Base-by-base conservation (phyloP, 2,329 filamentous ascomycete species). In the Bretziella fagacearum region DNA sequence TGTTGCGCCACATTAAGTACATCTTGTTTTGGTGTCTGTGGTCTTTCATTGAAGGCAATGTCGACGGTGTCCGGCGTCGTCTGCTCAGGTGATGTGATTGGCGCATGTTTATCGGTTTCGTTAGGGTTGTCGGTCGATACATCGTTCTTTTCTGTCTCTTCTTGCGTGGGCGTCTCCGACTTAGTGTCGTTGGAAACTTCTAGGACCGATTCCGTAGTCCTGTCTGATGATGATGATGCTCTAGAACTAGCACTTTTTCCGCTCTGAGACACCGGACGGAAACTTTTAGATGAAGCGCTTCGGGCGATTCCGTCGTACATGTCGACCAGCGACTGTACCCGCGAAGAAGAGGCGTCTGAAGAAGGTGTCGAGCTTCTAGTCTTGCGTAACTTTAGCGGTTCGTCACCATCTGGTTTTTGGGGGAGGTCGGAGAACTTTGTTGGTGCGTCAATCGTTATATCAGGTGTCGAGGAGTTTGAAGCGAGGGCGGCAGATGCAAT, bases 241-340 rank as follows among this genome's bases (percentile, higher is more conserved):
- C 36, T 20, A 2, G 15, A 46, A 33, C 35, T 39, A 10, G 18
- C 35, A 39, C 36, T 40, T 6, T 33, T 32, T 5, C 30, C 33
- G 22, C 44, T 26, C 26, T 46, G 44, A 6, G 44, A 37, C 23
- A 40, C 10, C 7, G 23, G 33, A 13, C 18, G 35, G 8, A 39
- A 23, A 39, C 35, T 39, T 13, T 25, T 39, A 8, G 7, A 22
- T n/a, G 35, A 39, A 22, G 36, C 52, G 45, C 53, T 61, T 15
- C 48, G 40, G 0, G 58, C 53, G 10, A 72, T 60, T 2, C 63
- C 66, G 50, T 76, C 69, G 42, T 64, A 71, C 59, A 68, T 64
- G 18, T 63, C 63, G 26, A 72, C 70, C 20, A 73, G 57, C 41
- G 67, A 65, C 46, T 69, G 67, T 2, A 73, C 68, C 3, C 48